Evolutionary conservation across 1,284 basidiomycete species (phyloP), one percentile per base, ranked within the genome.

Genomic region (Porogramme epimiltina): DNA sequence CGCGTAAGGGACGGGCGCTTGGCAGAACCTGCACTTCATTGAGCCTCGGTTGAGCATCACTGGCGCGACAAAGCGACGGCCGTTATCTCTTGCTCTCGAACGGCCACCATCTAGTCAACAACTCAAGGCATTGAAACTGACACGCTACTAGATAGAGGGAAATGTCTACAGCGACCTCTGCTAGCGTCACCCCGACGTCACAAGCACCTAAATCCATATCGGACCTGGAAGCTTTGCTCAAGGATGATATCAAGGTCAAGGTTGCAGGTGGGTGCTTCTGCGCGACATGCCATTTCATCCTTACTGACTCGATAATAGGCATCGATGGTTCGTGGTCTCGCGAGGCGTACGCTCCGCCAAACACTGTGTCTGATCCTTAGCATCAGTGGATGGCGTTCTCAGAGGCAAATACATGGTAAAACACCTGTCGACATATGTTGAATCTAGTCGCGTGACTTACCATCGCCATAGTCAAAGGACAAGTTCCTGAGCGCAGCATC

Each of bases 391-490:
- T 70, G 96, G 96, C 33, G 85, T 98, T 18, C 78, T 98, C 15
- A 81, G 95, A 42, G 95, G 95, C 42, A 98, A 98, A 73, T 90
- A 90, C 70, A 94, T 97, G 90, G 90, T 87, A 57, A 49, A 74
- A 8, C 28, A 8, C 13, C 28, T 13, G 28, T 13, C 55, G 13
- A 13, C 9, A 19, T 25, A 16, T 20, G 19, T n/a, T 26, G 28
- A 16, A 45, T 33, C 40, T 40, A 36, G 20, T 36, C 23, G 42
- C n/a, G 36, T 49, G 28, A 39, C 16, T n/a, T n/a, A n/a, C 41
- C 28, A 18, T 25, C 45, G 11, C 6, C 31, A 15, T 49, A 91
- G 89, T 91, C 90, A 25, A 97, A 92, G 73, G 79, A 87, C 48
- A 99, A 99, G 73, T 97, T 99, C 66, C 68, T 98, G 25, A 89